A percentile compares a stretch with the other conserved stretches of the same genome.
These are phyloP conservation scores for Penicillium atrosanguineum DNA, from an alignment of 495 filamentous ascomycete genomes.

Conservation along the genomic window DNA sequence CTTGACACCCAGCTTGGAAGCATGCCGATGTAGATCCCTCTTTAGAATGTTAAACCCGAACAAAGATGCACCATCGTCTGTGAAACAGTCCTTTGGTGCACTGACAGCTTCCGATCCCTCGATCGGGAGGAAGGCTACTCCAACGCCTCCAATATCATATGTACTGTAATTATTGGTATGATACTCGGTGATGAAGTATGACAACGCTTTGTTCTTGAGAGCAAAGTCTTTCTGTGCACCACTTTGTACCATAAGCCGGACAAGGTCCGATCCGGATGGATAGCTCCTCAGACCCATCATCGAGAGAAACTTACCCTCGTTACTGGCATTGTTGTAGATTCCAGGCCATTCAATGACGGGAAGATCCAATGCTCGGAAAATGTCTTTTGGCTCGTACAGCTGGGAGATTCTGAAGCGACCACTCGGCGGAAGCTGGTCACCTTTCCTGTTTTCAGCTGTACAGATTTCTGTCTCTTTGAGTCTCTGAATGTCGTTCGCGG, in stretches of 20 bases:
- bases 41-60: constrained; percentile 77
- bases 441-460: constrained; percentile 61
- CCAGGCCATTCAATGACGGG: constrained; percentile 86
- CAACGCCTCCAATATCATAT: constrained; percentile 54
- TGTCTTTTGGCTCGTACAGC: constrained; percentile 78
- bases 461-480: constrained; percentile 76
- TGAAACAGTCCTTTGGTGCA: constrained; percentile 75
- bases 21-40: constrained; percentile 69
- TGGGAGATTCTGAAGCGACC: constrained; percentile 76
- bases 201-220: constrained; percentile 63
- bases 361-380: constrained; percentile 64
- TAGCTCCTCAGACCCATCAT: constrained; percentile 66
- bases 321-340: constrained; percentile 55
- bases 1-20: constrained; percentile 77
- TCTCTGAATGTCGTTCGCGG: constrained; percentile 73
- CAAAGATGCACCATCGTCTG: constrained; percentile 69
- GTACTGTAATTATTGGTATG: constrained; percentile 69
- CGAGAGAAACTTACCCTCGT: constrained; percentile 70
- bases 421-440: constrained; percentile 27
- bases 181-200: constrained; percentile 80
- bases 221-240: constrained; percentile 50
- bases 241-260: constrained; percentile 69
- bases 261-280: constrained; percentile 67
- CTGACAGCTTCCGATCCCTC: constrained; percentile 63
- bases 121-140: constrained; percentile 69